Evolutionary conservation across 2,329 filamentous ascomycete genomes (phyloP).

Genomic region (Mollisia scopiformis): DNA sequence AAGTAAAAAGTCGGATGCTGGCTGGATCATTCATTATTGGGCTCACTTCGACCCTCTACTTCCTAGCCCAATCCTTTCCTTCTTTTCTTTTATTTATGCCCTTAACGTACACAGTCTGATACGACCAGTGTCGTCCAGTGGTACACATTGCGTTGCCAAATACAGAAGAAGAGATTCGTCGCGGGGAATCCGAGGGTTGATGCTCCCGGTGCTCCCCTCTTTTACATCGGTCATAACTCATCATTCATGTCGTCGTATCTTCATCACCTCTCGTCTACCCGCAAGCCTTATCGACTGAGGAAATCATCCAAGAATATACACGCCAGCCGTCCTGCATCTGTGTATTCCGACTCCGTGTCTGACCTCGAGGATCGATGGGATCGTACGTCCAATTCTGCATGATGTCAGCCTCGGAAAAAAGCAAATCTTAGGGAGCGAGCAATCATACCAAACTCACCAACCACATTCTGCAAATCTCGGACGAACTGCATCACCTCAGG

Average conservation of each 20-base stretch:
- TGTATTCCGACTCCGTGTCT: constrained; percentile 26
- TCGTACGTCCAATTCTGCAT: constrained; percentile 28
- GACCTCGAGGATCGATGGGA: constrained; percentile 17
- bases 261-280: not conserved
- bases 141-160: not conserved
- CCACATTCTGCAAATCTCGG: constrained; percentile 26
- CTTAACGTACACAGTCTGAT: not conserved
- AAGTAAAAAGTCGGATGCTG: not conserved
- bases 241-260: not conserved
- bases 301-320: constrained; percentile 37
- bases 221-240: not conserved
- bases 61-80: not conserved
- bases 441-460: constrained; percentile 32
- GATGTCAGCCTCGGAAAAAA: constrained; percentile 20
- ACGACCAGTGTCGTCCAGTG: not conserved
- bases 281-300: constrained; percentile 25
- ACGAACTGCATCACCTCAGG: constrained; percentile 27
- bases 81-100: not conserved
- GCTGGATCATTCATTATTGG: not conserved
- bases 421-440: not conserved
- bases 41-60: not conserved
- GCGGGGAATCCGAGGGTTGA: not conserved
- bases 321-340: constrained; percentile 32
- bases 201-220: not conserved
- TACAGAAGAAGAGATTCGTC: not conserved